Base-by-base conservation (phyloP, 768 basidiomycete species). In the Russula abietina region DNA sequence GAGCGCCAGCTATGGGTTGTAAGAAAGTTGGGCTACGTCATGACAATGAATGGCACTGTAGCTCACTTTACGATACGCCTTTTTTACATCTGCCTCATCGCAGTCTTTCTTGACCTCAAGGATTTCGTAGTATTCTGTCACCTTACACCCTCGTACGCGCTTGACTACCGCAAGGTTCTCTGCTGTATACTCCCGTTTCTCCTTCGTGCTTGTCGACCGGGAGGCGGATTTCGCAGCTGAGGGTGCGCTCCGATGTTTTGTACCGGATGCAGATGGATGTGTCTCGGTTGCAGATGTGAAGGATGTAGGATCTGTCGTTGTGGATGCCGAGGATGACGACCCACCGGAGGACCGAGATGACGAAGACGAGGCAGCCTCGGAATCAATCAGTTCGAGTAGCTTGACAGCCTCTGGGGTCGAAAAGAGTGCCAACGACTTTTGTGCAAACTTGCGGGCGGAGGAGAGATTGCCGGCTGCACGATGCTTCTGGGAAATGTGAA, bases 121-220 rank as follows among this genome's bases (percentile, higher is more conserved):
- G 65, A 98, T 98, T 73, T 92, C 92, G 73, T 98, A 98, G 73
- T 96, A 98, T 70, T 90, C 87, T 30, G 91, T 90, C 30, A 86
- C 82, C 74, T 90, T 92, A 79, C 96, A 98, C 33, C 78, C 72
- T 69, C 88, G 81, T 52, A 98, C 89, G 55, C 93, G 80, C 74
- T 90, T 89, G 61, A 98, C 96, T 49, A 95, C 82, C 4, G 83
- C 81, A 19, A 79, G 73, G 73, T 97, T 92, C 69, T 95, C 94
- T 24, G 83, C 74, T 2, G 94, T 96, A 74, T 90, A 97, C 54
- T 91, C 90, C 72, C 92, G 80, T 38, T 67, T 60, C 49, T 59
- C 65, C 38, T 55, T 65, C 43, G 69, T 67, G 38, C 51, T 60
- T 9, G 83, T 84, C 61, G 82, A 46, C 32, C 26, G 39, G 10